Conservation (phyloP, 2,329 filamentous ascomycete genomes). For the Daldinia sp. region DNA sequence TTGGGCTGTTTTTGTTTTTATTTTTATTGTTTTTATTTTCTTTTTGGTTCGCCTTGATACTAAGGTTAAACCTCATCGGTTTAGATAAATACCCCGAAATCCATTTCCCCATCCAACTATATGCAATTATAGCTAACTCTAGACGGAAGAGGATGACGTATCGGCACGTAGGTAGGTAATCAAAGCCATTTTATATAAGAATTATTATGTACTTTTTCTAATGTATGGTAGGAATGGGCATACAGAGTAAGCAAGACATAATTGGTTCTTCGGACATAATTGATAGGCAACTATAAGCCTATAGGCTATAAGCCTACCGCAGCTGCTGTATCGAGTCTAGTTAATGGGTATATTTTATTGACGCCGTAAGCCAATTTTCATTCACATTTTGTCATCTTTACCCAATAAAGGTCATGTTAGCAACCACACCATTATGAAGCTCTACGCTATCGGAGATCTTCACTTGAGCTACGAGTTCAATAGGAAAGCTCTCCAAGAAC, state of each 20-base stretch:
- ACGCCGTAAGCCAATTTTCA: not conserved
- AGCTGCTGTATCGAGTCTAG: not conserved
- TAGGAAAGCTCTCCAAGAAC: slow-evolving; percentile 42
- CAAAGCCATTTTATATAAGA: not conserved
- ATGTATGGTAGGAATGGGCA: not conserved
- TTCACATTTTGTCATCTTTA: slow-evolving; percentile 5
- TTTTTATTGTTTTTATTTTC: not conserved
- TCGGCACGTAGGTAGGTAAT: not conserved
- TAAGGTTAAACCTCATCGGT: too few species aligned
- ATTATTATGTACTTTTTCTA: too few species aligned
- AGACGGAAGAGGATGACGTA: not conserved
- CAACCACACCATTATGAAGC: slow-evolving; percentile 38
- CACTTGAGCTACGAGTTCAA: slow-evolving; percentile 49
- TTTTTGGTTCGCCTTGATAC: not conserved
- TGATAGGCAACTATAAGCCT: too few species aligned
- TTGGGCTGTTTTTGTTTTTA: not conserved
- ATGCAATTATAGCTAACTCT: not conserved
- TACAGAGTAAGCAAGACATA: slow-evolving; percentile 2
- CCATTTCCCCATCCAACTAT: too few species aligned
- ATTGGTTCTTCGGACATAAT: slow-evolving; percentile 16
- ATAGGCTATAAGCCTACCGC: not conserved
- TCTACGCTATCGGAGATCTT: slow-evolving; percentile 51
- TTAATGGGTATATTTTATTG: not conserved
- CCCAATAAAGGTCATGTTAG: slow-evolving; percentile 1
- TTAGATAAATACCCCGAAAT: not conserved